A percentile compares a stretch with the other conserved stretches of the same genome.
These are phyloP conservation scores for Marchantia polymorpha DNA, from an alignment of 225 moss, liverwort and hornwort species.

Conservation along the genomic window DNA sequence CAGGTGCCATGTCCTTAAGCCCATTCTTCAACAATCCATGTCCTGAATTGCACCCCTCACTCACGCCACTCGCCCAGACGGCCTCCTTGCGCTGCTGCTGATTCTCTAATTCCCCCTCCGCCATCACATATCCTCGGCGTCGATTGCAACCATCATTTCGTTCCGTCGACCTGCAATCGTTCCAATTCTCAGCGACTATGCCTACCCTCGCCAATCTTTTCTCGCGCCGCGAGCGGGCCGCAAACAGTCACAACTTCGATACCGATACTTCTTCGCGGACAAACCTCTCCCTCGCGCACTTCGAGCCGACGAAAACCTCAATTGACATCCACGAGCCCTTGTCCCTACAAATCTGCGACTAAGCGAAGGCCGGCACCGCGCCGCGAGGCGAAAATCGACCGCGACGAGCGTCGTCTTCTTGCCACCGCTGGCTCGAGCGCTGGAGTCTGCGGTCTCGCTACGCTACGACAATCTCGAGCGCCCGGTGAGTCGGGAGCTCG, in stretches of 20 bases:
- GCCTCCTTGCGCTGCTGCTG: slow-evolving; percentile 22
- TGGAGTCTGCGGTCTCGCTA: background rate
- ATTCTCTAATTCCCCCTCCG: slow-evolving; percentile 37
- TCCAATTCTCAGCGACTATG: background rate
- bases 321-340: background rate
- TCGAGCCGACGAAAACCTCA: background rate
- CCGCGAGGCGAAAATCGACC: no score
- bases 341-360: background rate
- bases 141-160: background rate
- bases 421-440: background rate
- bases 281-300: background rate
- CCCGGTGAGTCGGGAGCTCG: background rate
- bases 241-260: background rate
- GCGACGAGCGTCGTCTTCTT: background rate
- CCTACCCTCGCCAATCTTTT: slow-evolving; percentile 1
- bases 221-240: background rate
- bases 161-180: background rate
- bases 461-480: background rate
- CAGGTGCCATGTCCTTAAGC: slow-evolving; percentile 37
- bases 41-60: slow-evolving; percentile 23
- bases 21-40: slow-evolving; percentile 45
- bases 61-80: slow-evolving; percentile 18
- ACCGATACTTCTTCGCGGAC: background rate
- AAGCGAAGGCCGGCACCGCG: background rate
- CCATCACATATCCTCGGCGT: slow-evolving; percentile 34